Base-by-base conservation (phyloP, 2,329 filamentous ascomycete species). In the Trichoderma pleuroti region DNA sequence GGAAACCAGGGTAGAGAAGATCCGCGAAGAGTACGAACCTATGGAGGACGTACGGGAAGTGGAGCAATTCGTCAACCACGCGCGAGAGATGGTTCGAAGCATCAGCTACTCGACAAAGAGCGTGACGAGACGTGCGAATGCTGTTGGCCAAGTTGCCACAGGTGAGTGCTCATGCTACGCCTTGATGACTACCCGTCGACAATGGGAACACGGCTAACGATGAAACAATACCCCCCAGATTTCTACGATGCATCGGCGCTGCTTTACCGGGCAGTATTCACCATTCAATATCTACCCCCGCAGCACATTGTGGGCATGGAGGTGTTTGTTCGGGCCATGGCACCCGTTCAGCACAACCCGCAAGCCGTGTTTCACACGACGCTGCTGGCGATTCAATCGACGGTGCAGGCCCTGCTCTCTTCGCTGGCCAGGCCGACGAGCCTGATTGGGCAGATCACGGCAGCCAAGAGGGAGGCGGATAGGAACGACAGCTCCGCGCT, bases 11-110 rank as follows among this genome's bases (percentile, higher is more conserved):
- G 85, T 88, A 4, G 96, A 99, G 77, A 94, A 91, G 70, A 91
- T 99, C 39, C 88, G 90, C 67, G 96, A 99, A 72, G 96, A 99
- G 78, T 93, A 93, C 76, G 90, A 93, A 73, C 94, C 96, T 0
- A 86, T 98, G 21, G 88, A 92, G 72, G 92, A 96, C 73, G 88
- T 95, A 61, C 88, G 90, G 32, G 95, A 98, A 80, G 94, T 98
- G 3, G 95, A 98, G 77, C 91, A 96, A 75, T 97, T 99, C 80
- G 91, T 97, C 67, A 91, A 93, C 66, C 93, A 97, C 78, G 95
- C 95, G 24, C 89, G 93, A 75, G 95, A 98, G 69, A 94, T 94
- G 80, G 91, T 99, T 49, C 90, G 94, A 64, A 90, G 91, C 73
- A 89, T 98, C 72, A 94, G 94, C 76, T 90, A 92, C 76, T 91